phyloP scores from a whole-genome alignment of 495 filamentous ascomycete genomes.

The Aspergillus coremiiformis region DNA sequence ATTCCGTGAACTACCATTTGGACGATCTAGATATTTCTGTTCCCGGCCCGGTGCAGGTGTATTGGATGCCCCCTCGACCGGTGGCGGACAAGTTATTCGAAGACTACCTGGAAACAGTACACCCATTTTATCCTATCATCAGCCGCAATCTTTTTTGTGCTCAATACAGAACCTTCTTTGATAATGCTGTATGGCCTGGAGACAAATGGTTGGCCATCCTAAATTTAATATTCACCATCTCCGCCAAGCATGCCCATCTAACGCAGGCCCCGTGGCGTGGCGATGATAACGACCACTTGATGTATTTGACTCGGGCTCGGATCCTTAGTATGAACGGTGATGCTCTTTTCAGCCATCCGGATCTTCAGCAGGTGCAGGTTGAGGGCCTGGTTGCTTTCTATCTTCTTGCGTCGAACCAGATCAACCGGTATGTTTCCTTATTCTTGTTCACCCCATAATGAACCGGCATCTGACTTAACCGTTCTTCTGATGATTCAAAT shows the following conservation, averaged over 20 bases:
- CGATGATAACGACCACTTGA: constrained; percentile 47
- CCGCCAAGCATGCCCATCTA: constrained; percentile 50
- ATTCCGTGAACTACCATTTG: constrained; percentile 49
- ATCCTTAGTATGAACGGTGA: constrained; percentile 49
- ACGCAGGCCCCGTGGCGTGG: constrained; percentile 43
- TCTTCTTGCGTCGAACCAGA: constrained; percentile 52
- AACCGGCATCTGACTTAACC: background rate
- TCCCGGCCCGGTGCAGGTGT: constrained; percentile 42
- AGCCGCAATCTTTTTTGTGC: constrained; percentile 39
- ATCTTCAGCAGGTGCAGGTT: constrained; percentile 58
- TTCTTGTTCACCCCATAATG: background rate
- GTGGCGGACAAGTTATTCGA: constrained; percentile 49
- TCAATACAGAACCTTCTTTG: constrained; percentile 40
- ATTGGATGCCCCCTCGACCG: constrained; percentile 46
- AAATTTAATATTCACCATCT: constrained; percentile 62
- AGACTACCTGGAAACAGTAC: constrained; percentile 51
- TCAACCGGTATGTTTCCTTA: constrained; percentile 48
- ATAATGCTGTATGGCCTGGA: constrained; percentile 34
- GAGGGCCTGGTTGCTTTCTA: constrained; percentile 55
- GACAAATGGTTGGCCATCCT: constrained; percentile 55
- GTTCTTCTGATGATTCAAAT: constrained; percentile 1
- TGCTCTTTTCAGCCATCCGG: constrained; percentile 47
- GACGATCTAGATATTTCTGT: constrained; percentile 49
- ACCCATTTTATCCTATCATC: constrained; percentile 56
- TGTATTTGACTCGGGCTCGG: constrained; percentile 56